Evolutionary conservation across 2,329 filamentous ascomycete genomes (phyloP).

Genomic region (Claviceps capensis): DNA sequence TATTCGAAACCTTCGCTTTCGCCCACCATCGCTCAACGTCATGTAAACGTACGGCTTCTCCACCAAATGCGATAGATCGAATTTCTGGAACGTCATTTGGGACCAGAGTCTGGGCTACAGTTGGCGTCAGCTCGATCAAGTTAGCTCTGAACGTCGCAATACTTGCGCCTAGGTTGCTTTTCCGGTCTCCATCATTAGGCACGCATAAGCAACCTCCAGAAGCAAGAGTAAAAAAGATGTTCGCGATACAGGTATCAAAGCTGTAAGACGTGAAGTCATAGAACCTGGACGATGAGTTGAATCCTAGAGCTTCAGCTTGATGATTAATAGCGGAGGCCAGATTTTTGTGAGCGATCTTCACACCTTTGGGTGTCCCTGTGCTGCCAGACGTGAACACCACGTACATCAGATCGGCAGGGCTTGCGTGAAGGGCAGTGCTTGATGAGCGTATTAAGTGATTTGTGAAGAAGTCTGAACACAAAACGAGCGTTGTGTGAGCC

Average conservation of each 20-base stretch:
- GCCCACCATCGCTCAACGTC: constrained; percentile 3
- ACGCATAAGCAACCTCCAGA: constrained; percentile 6
- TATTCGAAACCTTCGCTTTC: constrained; percentile 7
- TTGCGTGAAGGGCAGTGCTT: too few relatives aligned
- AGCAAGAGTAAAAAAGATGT: constrained; percentile 3
- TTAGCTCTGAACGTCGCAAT: background rate
- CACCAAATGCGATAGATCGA: constrained; percentile 4
- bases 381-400: constrained; percentile 13
- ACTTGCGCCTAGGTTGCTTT: background rate
- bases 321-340: constrained; percentile 7
- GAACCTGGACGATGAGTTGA: constrained; percentile 16
- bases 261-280: constrained; percentile 10
- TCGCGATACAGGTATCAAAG: constrained; percentile 4
- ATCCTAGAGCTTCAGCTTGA: constrained; percentile 16
- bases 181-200: constrained; percentile 3
- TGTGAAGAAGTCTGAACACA: background rate
- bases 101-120: background rate
- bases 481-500: background rate
- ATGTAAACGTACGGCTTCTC: constrained; percentile 5
- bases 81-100: background rate
- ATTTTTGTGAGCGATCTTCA: background rate
- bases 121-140: background rate
- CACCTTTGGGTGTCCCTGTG: constrained; percentile 13
- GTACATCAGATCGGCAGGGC: constrained; percentile 5
- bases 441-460: background rate